Evolutionary conservation across 1,284 basidiomycete species (phyloP).

Genomic region (Hypsizygus ulmarius): DNA sequence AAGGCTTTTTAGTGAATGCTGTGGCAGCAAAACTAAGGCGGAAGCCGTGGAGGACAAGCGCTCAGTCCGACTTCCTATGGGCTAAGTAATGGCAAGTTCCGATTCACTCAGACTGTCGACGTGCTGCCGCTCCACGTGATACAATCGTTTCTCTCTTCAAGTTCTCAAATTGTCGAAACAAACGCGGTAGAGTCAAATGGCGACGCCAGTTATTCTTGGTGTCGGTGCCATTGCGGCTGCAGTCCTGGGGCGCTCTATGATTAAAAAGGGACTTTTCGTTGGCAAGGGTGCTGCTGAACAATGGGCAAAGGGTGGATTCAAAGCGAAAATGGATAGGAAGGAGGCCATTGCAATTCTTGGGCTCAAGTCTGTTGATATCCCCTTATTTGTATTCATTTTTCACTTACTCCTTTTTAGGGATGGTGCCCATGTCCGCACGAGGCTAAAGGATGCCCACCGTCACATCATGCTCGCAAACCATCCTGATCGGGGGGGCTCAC

Average conservation of each 20-base stretch:
- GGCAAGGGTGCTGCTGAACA: constrained; percentile 71
- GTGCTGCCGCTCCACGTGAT: neutral
- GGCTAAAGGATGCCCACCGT: constrained; percentile 88
- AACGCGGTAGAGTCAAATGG: constrained; percentile 40
- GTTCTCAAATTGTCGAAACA: neutral
- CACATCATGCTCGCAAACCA: constrained; percentile 95
- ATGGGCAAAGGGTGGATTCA: constrained; percentile 94
- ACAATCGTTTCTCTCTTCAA: neutral
- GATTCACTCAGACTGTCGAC: too few species aligned
- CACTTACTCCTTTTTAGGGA: constrained; percentile 51
- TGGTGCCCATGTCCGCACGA: constrained; percentile 63
- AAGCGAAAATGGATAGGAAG: constrained; percentile 91
- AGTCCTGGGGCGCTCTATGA: constrained; percentile 68
- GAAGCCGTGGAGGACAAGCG: too few species aligned
- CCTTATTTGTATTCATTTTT: constrained; percentile 11
- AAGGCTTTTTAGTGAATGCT: too few species aligned
- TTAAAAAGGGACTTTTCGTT: constrained; percentile 55
- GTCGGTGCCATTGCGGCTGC: constrained; percentile 80
- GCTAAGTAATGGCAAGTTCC: too few species aligned
- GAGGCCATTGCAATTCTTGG: constrained; percentile 92
- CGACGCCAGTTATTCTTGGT: constrained; percentile 75
- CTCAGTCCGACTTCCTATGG: too few species aligned
- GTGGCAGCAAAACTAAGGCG: too few species aligned
- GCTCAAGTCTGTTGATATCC: constrained; percentile 67
- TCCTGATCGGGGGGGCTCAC: constrained; percentile 93